These are phyloP conservation scores for Aspergillus calidoustus DNA, from an alignment of 2,329 filamentous ascomycete species.

Conservation along the genomic window DNA sequence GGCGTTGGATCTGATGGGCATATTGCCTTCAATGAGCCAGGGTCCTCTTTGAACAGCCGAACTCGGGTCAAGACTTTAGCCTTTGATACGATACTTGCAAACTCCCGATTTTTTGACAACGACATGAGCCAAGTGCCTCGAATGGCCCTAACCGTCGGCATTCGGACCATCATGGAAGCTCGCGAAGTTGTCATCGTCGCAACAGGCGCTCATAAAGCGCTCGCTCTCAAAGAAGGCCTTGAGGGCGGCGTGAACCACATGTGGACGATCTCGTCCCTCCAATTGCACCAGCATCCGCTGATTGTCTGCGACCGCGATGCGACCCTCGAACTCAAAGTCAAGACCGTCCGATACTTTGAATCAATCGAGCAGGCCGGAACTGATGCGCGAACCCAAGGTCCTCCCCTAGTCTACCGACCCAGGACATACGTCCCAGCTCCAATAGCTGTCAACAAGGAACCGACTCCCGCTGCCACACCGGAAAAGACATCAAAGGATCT, in stretches of 20 bases:
- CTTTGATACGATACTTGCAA: slow-evolving; percentile 84
- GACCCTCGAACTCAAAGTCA: slow-evolving; percentile 72
- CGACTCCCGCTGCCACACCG: slow-evolving; percentile 34
- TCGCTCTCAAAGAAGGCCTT: slow-evolving; percentile 78
- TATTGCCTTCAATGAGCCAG: slow-evolving; percentile 90
- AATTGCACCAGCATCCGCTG: slow-evolving; percentile 80
- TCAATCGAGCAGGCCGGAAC: slow-evolving; percentile 69
- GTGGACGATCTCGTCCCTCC: slow-evolving; percentile 84
- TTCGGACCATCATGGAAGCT: slow-evolving; percentile 81
- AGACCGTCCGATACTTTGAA: slow-evolving; percentile 76
- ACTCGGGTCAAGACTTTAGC: slow-evolving; percentile 86
- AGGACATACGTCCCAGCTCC: slow-evolving; percentile 42
- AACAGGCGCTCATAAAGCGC: slow-evolving; percentile 77
- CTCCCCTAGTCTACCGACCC: slow-evolving; percentile 47
- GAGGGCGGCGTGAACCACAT: slow-evolving; percentile 86
- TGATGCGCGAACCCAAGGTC: slow-evolving; percentile 49
- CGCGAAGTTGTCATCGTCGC: slow-evolving; percentile 83
- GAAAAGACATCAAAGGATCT: slow-evolving; percentile 45
- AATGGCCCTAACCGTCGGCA: slow-evolving; percentile 83
- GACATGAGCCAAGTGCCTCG: slow-evolving; percentile 75
- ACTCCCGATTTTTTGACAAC: slow-evolving; percentile 81
- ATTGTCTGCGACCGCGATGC: slow-evolving; percentile 84
- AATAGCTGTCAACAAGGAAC: slow-evolving; percentile 28
- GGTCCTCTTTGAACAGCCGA: slow-evolving; percentile 74
- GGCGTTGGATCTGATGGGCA: slow-evolving; percentile 87